A percentile compares a stretch with the other conserved stretches of the same genome.
Evolutionary conservation across 805 yeast species (phyloP).

Genomic region (Wilhelminamyces savonicus): DNA sequence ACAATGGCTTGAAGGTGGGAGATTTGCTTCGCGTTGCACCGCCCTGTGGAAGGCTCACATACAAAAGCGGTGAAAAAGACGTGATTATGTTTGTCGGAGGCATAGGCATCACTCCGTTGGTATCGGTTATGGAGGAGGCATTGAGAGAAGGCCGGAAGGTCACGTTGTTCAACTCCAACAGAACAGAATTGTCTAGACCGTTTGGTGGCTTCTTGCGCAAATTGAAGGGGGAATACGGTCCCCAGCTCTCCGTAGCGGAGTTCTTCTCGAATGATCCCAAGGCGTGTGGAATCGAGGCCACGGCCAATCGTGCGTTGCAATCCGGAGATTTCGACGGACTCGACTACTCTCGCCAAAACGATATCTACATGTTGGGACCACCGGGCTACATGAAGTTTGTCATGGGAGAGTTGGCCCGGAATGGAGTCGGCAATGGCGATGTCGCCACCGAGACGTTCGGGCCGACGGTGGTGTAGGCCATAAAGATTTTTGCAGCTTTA

Average conservation of each 20-base stretch:
- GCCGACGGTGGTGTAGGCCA: too few relatives aligned
- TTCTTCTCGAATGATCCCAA: slow-evolving; percentile 10
- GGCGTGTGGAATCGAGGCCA: slow-evolving; percentile 7
- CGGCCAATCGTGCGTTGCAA: too few relatives aligned
- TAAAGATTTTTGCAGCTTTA: too few relatives aligned
- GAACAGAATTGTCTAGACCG: slow-evolving; percentile 12
- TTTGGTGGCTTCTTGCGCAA: slow-evolving; percentile 15
- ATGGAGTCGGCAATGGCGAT: slow-evolving; percentile 6
- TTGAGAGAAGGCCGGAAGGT: slow-evolving; percentile 24
- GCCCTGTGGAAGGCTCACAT: slow-evolving; percentile 52
- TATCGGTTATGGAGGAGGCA: slow-evolving; percentile 44
- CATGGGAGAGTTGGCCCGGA: slow-evolving; percentile 11
- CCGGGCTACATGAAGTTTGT: slow-evolving; percentile 23
- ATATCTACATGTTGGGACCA: slow-evolving; percentile 31
- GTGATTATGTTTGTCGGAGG: slow-evolving; percentile 51
- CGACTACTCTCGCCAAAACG: slow-evolving; percentile 17
- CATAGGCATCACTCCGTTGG: slow-evolving; percentile 61
- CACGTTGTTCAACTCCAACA: slow-evolving; percentile 29
- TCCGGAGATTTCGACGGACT: slow-evolving; percentile 5
- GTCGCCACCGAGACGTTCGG: neutral
- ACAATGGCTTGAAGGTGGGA: slow-evolving; percentile 41
- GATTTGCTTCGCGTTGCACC: slow-evolving; percentile 45
- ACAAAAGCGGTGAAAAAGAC: slow-evolving; percentile 17
- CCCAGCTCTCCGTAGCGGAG: slow-evolving; percentile 14
- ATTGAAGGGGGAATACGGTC: slow-evolving; percentile 8